Base-by-base conservation (phyloP, 164 flowering plant species). In the Stephania japonica region DNA sequence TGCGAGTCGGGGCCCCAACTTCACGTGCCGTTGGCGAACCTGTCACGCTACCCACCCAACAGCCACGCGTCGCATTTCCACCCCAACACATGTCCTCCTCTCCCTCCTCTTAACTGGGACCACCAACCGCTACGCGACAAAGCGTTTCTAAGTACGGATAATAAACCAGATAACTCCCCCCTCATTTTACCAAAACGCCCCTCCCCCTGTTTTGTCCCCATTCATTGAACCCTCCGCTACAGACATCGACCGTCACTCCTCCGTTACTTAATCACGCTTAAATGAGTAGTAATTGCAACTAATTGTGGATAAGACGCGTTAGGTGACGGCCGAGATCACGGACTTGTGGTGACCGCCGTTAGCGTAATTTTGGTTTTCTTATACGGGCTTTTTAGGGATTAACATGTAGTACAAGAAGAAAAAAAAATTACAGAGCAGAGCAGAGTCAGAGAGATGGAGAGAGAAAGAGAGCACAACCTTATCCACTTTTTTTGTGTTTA, bases 1-100 rank as follows among this genome's bases (percentile, higher is more conserved):
- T 76, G 72, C 78, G 64, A 76, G 64, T 1, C 13, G 75, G 75
- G 78, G 72, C 64, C 75, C 78, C 32, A 68, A 72, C 62, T 19
- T 3, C 78, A 76, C 75, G 78, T 76, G 78, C 75, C 23, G 6
- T 32, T 67, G 68, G 68, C 21, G 64, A 69, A 19, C 27, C 61
- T 5, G 27, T 19, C 61, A 41, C 63, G 24, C 61, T n/a, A 14
- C 21, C 14, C 18, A 2, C 23, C 23, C 4, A 21, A 7, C 38
- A 2, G 71, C 53, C 75, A 44, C 78, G 75, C 38, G 78, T 19
- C 62, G 13, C 21, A 5, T 0, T 27, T 11, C 7, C 0, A 2
- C 9, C 1, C 21, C 19, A 6, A 73, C 76, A 70, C 67, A 26
- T 65, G 80, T 62, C 69, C 0, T 11, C 32, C 26, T 63, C 75